Evolutionary conservation across 305 asterid species (phyloP), one percentile per base, ranked within the genome.

Genomic region (Striga hermonthica): DNA sequence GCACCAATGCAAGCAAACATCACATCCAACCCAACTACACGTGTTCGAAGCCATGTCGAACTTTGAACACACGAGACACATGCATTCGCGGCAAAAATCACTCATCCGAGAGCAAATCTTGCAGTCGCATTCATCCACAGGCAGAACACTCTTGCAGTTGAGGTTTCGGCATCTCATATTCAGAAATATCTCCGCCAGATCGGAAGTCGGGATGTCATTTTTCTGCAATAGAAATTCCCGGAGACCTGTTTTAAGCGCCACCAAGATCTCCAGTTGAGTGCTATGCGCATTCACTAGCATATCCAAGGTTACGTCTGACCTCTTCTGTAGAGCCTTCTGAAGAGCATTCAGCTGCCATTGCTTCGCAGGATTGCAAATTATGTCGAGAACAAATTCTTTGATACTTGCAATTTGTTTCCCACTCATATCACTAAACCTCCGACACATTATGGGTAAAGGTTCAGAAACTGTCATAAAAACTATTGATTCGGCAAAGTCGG

Each of bases 21-120:
- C 98, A 59, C 98, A 93, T 34, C 98, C 97, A 34, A 93, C 98
- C 98, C 98, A 93, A 69, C 97, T 84, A 71, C 98, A 93, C 0
- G 97, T 93, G 76, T 90, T 93, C 60, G 93, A 83, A 40, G 95
- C 95, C 79, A 72, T 84, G 77, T 93, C 98, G 72, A 93, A 93
- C 82, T 86, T 90, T 1, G 91, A 90, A 67, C 98, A 93, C 65
- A 93, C 94, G 3, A 90, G 90, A 75, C 97, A 93, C 98, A 88
- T 93, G 83, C 98, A 93, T 50, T 87, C 94, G 75, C 97, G 72
- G 84, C 98, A 90, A 72, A 93, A 93, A 69, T 95, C 97, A 52
- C 67, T 82, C 79, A 78, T 71, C 69, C 80, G 80, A 0, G 82
- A 53, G 63, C 98, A 93, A 64, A 88, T 78, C 78, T 84, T 93